Evolutionary conservation across 164 flowering plant species (phyloP), one percentile per base, ranked within the genome.

Genomic region (Aristolochia contorta): DNA sequence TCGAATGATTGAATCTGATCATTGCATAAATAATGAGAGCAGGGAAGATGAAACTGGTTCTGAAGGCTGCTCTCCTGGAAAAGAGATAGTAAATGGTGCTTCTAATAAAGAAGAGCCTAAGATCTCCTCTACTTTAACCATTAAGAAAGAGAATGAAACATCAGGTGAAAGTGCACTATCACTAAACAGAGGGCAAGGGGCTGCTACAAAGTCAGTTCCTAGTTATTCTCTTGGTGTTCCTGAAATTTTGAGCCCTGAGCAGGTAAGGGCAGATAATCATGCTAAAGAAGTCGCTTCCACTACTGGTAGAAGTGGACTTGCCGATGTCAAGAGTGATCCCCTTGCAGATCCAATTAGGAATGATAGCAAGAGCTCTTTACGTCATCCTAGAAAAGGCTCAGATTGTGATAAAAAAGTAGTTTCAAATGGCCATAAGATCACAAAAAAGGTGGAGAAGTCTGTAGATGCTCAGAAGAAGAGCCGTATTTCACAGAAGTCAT

Each of bases 1-100:
- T 51, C 70, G 58, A 32, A 54, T 27, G 16, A 66, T 50, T 59
- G 75, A 61, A 33, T 32, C 46, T 18, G 62, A 60, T 22, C 70
- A 45, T 56, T 69, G 66, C 56, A 56, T 64, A 12, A 25, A 19
- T 55, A 51, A 60, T 47, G 74, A 68, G 55, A 76, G 23, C 43
- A 30, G 45, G 4, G 74, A 65, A 64, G 77, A 76, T 65, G 66
- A 66, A 61, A 59, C 59, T 56, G 72, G 69, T 22, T 69, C 74
- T 45, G 86, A 72, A 66, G 67, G 56, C 27, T 70, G 74, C 64
- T 72, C 79, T 19, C 65, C 47, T 37, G 66, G 60, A 50, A 65
- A 54, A 56, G 82, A 68, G 37, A 58, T 23, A 61, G 68, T 60
- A 12, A 43, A 73, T 50, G 60, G 62, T 32, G 48, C 58, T 30